Conservation (phyloP, 2,329 filamentous ascomycete genomes). For the Fusarium drepaniforme region DNA sequence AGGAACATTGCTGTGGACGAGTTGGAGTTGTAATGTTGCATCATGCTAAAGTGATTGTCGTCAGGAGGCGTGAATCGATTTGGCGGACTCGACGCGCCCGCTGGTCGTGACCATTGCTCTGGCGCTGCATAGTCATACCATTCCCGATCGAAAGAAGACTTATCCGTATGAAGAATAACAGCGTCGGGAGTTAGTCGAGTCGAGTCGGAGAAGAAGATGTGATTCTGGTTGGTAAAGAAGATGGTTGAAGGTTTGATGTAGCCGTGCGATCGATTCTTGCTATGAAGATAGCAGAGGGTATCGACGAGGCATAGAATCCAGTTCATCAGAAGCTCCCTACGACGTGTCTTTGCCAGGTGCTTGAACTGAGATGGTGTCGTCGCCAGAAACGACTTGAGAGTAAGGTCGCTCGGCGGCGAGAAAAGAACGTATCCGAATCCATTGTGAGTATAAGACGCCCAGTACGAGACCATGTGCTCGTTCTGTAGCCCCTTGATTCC, state of each 20-base stretch:
- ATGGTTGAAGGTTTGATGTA: slow-evolving; percentile 80
- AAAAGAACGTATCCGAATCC: slow-evolving; percentile 75
- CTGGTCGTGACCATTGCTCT: slow-evolving; percentile 68
- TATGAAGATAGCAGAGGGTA: slow-evolving; percentile 76
- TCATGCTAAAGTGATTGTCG: slow-evolving; percentile 51
- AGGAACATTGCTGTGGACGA: slow-evolving; percentile 51
- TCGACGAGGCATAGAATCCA: slow-evolving; percentile 82
- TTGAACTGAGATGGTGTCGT: slow-evolving; percentile 73
- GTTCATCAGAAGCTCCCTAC: slow-evolving; percentile 72
- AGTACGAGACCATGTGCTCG: slow-evolving; percentile 77
- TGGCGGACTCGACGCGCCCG: slow-evolving; percentile 50
- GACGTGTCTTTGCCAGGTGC: slow-evolving; percentile 69
- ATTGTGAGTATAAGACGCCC: slow-evolving; percentile 76
- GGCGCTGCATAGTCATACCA: slow-evolving; percentile 80
- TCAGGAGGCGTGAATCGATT: slow-evolving; percentile 53
- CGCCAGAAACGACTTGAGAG: slow-evolving; percentile 74
- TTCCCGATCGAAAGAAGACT: slow-evolving; percentile 72
- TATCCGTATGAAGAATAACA: slow-evolving; percentile 56
- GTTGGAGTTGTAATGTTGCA: slow-evolving; percentile 44
- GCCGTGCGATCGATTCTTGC: slow-evolving; percentile 72
- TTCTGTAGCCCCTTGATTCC: slow-evolving; percentile 71
- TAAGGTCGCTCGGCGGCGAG: slow-evolving; percentile 75
- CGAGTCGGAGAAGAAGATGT: slow-evolving; percentile 76
- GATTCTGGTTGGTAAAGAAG: slow-evolving; percentile 73
- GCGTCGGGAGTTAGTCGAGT: slow-evolving; percentile 60